Percentiles rank a stretch among this genome's conserved stretches.
Evolutionary conservation across 2,329 filamentous ascomycete species (phyloP).

Genomic region (Arthrobotrys conoides): DNA sequence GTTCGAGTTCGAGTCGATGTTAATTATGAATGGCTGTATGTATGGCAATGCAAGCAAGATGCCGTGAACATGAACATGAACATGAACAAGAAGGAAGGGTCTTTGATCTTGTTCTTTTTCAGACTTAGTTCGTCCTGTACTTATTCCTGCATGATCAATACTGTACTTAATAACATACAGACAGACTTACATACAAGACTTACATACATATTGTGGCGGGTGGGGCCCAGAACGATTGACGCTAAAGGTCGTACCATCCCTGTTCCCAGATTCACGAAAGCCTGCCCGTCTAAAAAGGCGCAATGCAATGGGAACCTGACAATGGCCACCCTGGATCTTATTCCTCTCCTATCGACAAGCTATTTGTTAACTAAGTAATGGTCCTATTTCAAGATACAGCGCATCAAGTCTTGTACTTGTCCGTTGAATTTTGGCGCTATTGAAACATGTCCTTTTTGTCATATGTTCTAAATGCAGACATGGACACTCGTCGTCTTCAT

Average conservation of each 20-base stretch:
- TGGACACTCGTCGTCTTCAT: no score
- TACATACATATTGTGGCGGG: conserved; percentile 47
- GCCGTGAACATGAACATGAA: conserved; percentile 47
- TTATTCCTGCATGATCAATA: conserved; percentile 9
- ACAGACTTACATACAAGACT: background rate
- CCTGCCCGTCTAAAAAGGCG: conserved; percentile 51
- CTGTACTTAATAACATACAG: conserved; percentile 21
- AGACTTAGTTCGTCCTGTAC: conserved; percentile 25
- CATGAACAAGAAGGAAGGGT: no score
- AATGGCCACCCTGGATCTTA: conserved; percentile 36
- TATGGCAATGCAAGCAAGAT: conserved; percentile 56
- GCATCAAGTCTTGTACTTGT: conserved; percentile 22
- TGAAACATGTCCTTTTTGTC: no score
- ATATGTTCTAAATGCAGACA: no score
- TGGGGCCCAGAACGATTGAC: conserved; percentile 57
- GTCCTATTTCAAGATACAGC: conserved; percentile 58
- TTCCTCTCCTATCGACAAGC: conserved; percentile 22
- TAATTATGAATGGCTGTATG: conserved; percentile 31
- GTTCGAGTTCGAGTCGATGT: conserved; percentile 2
- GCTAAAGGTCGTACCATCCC: conserved; percentile 49
- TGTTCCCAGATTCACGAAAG: conserved; percentile 21
- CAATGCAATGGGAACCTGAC: conserved; percentile 40
- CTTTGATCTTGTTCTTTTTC: conserved; percentile 56
- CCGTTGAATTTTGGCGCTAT: background rate
- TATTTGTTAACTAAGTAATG: conserved; percentile 1